Evolutionary conservation across 129 eudicot genomes (phyloP), one percentile per base, ranked within the genome.

Genomic region (Solidago caesia): DNA sequence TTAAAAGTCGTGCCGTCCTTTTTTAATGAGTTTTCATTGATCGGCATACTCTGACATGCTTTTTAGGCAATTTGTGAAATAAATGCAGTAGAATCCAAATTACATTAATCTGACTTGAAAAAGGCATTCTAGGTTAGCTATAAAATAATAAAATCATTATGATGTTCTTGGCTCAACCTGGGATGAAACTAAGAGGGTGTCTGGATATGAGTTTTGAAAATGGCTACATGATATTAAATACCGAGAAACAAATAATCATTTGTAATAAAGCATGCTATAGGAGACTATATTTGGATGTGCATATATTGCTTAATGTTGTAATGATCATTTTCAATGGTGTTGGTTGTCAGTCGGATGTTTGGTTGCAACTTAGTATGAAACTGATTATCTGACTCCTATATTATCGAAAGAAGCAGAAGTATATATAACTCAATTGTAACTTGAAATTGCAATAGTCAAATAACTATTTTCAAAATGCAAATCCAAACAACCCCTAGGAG

Each of bases 21-120:
- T 68, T n/a, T 58, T 57, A 26, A 65, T 44, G 6, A 53, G 51
- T 64, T 74, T 44, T 51, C 14, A 44, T 62, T 62, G n/a, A 16
- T 27, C 25, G 5, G 13, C 79, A 53, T 26, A 66, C 11, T 66
- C 5, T 55, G 56, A 75, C 29, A 75, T 44, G 58, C 56, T 67
- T 53, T 12, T 39, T 5, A 62, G 70, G 71, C 39, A 74, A 63
- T 63, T 63, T 39, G 15, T 2, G 41, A 5, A 33, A 63, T 21
- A 62, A 49, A 25, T n/a, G 65, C 11, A 58, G 39, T 33, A 33
- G 39, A 33, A 33, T 33, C 1, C 39, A 33, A 33, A 1, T 33
- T 33, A 33, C 39, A 33, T 33, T 33, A 33, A 33, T 33, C 39
- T 3, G 39, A 33, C 39, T 33, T 1, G 3, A 33, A 33, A 33